phyloP scores from a whole-genome alignment of 306 rosid species.

The Acacia confusa region DNA sequence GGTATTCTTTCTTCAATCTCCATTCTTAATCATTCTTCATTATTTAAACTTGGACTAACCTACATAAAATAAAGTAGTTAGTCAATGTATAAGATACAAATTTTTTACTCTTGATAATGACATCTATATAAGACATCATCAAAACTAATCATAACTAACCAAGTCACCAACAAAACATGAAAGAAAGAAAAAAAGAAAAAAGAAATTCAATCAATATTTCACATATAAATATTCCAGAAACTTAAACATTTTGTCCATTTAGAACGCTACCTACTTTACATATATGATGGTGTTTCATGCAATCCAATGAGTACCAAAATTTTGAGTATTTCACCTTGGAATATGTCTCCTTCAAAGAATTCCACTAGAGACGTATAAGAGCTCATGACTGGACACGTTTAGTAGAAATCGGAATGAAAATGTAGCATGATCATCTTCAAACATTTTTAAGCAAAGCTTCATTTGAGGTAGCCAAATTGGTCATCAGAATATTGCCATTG shows the following conservation, averaged over 20 bases:
- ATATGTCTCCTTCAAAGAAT: too few species aligned
- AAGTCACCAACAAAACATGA: neutral
- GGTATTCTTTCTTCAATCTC: too few species aligned
- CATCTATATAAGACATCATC: too few species aligned
- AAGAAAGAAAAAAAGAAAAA: too few species aligned
- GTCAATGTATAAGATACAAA: too few species aligned
- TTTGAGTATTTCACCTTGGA: neutral
- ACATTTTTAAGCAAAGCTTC: too few species aligned
- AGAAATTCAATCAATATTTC: neutral
- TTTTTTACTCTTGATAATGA: too few species aligned
- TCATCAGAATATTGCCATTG: neutral
- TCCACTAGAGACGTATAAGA: neutral
- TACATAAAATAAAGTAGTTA: too few species aligned
- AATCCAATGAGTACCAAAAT: neutral
- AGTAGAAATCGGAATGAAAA: neutral
- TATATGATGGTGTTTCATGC: neutral
- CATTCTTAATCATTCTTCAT: too few species aligned
- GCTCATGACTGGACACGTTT: neutral
- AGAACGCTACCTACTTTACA: neutral
- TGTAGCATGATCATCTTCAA: neutral
- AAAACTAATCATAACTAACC: too few species aligned
- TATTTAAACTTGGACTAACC: too few species aligned
- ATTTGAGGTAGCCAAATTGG: too few species aligned
- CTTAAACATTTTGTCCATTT: neutral
- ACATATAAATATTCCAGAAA: neutral